phyloP scores from a whole-genome alignment of 176 grass and related monocot species.

The Eremochloa ophiuroides region DNA sequence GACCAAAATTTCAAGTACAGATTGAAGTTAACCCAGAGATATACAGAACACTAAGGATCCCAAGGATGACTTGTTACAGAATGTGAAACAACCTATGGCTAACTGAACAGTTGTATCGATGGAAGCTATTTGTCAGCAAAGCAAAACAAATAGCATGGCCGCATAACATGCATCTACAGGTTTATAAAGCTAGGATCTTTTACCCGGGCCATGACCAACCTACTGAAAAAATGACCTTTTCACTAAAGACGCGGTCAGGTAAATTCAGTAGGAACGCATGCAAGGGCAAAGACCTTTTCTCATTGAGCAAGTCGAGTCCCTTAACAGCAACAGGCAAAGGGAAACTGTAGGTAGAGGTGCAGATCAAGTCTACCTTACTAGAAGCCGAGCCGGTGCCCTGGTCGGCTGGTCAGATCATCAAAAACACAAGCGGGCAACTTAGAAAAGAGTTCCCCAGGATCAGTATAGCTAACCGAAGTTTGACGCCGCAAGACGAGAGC shows the following conservation, averaged over 20 bases:
- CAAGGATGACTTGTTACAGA: background rate
- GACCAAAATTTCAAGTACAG: conserved; percentile 17
- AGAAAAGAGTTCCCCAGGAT: conserved; percentile 17
- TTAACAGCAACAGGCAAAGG: background rate
- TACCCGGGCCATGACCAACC: background rate
- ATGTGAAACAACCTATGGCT: background rate
- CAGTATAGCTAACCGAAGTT: background rate
- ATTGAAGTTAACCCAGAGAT: background rate
- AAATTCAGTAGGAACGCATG: conserved; percentile 9
- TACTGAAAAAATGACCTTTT: conserved; percentile 22
- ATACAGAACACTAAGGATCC: background rate
- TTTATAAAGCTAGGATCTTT: conserved; percentile 1
- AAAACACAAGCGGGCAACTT: conserved; percentile 15
- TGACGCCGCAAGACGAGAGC: background rate
- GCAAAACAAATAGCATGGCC: background rate
- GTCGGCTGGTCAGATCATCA: background rate
- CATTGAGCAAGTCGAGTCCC: background rate
- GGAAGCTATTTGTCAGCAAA: background rate
- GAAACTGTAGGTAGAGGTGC: background rate
- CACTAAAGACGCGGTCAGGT: background rate
- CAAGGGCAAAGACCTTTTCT: conserved; percentile 13
- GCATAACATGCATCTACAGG: background rate
- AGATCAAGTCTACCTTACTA: conserved; percentile 33
- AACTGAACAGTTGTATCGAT: background rate
- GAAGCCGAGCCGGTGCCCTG: background rate